Percentiles rank a stretch among this genome's conserved stretches.
phyloP scores from a whole-genome alignment of 371 early-diverging fungal genomes.

The Syncephalastrum monosporum region DNA sequence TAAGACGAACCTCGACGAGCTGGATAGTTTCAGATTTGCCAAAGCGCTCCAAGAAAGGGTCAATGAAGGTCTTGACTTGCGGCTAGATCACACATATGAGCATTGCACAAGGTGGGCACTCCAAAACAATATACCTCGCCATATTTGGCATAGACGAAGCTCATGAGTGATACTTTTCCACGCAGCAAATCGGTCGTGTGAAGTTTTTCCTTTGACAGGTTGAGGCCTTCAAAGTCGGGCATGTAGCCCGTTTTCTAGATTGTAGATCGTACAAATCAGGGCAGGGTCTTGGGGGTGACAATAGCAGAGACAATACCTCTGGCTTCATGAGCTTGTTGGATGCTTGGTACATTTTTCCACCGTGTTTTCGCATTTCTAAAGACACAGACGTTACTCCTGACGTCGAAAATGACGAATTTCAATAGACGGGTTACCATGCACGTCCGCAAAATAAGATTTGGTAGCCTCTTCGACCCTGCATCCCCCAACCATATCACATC shows the following conservation, averaged over 20 bases:
- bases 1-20: conserved; percentile 39
- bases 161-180: conserved; percentile 62
- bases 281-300: neutral
- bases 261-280: neutral
- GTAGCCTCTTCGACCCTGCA: conserved; percentile 55
- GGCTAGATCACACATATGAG: conserved; percentile 21
- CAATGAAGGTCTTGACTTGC: conserved; percentile 57
- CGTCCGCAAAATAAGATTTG: conserved; percentile 70
- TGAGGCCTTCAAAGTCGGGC: conserved; percentile 67
- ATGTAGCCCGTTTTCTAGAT: conserved; percentile 64
- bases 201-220: conserved; percentile 49
- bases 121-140: conserved; percentile 55
- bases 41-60: conserved; percentile 55
- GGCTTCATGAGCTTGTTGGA: conserved; percentile 44
- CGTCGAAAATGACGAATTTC: neutral
- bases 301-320: conserved; percentile 25
- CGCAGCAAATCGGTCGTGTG: conserved; percentile 57
- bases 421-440: conserved; percentile 45
- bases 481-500: neutral
- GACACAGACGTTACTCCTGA: neutral
- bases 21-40: conserved; percentile 27
- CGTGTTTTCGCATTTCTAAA: conserved; percentile 59
- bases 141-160: conserved; percentile 68
- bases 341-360: conserved; percentile 72
- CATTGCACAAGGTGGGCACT: neutral